Evolutionary conservation across 116 monocot genomes (phyloP).

Genomic region (Dioscorea cayenensis): DNA sequence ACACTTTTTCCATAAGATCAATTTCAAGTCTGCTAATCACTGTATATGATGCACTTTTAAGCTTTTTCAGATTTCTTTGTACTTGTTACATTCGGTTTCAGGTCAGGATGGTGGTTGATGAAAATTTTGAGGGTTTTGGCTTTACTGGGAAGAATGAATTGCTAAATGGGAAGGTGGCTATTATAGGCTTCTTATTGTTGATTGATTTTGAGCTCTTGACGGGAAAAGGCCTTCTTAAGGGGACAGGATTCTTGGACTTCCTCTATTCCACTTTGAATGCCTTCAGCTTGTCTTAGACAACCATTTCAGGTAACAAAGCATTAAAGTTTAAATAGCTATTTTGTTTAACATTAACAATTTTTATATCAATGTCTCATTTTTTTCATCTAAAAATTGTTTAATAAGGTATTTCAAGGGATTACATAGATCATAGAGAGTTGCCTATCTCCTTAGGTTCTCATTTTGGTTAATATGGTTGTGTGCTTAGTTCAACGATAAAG

Average conservation of each 20-base stretch:
- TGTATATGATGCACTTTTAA: not conserved
- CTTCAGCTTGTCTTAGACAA: constrained; percentile 33
- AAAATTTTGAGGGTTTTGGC: constrained; percentile 79
- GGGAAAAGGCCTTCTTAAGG: constrained; percentile 97
- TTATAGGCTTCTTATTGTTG: constrained; percentile 83
- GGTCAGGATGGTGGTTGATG: constrained; percentile 97
- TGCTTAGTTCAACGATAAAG: too few species aligned
- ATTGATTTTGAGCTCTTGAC: constrained; percentile 92
- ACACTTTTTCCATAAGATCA: not conserved
- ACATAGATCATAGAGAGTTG: not conserved
- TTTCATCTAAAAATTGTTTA: not conserved
- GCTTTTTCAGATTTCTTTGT: not conserved
- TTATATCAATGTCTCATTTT: not conserved
- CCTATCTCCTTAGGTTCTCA: not conserved
- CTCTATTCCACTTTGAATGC: constrained; percentile 68
- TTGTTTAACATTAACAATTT: not conserved
- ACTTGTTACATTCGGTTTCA: constrained; percentile 18
- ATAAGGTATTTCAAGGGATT: not conserved
- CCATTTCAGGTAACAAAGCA: not conserved
- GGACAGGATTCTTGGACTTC: constrained; percentile 95
- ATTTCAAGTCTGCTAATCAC: not conserved
- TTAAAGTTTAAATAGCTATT: not conserved
- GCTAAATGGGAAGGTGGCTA: constrained; percentile 92
- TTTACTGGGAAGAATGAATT: constrained; percentile 72
- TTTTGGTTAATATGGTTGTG: not conserved